phyloP scores from a whole-genome alignment of 306 rosid species.

The Bauhinia variegata region DNA sequence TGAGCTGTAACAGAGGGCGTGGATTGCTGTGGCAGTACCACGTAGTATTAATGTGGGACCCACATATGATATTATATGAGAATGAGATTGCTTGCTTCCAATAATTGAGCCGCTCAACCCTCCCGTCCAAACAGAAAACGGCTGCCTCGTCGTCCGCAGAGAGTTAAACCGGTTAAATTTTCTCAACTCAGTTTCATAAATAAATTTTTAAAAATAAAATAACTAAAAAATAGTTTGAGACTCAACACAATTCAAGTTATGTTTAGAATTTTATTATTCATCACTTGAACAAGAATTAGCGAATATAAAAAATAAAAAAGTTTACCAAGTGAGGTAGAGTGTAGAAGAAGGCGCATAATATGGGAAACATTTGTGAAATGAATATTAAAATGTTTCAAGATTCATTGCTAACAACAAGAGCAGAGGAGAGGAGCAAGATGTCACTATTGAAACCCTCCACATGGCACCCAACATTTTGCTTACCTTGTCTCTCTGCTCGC shows the following conservation, averaged over 20 bases:
- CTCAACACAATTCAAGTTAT: no score
- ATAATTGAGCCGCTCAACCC: constrained; percentile 32
- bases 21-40: constrained; percentile 32
- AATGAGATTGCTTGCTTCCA: constrained; percentile 18
- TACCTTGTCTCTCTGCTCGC: constrained; percentile 43
- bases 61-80: background rate
- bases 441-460: constrained; percentile 25
- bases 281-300: no score
- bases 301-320: no score
- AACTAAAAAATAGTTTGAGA: no score
- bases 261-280: no score
- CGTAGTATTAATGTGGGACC: constrained; percentile 15
- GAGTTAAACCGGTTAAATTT: constrained; percentile 3
- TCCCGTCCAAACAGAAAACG: background rate
- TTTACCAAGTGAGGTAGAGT: no score
- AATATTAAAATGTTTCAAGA: background rate
- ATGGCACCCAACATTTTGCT: constrained; percentile 48
- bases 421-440: constrained; percentile 1
- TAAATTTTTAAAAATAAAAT: no score
- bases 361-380: background rate
- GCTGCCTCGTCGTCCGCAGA: background rate
- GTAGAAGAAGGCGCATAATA: background rate
- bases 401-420: constrained; percentile 20
- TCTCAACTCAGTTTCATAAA: no score
- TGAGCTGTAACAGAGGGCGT: constrained; percentile 40